Evolutionary conservation across 352 stramenopile genomes (phyloP), one percentile per base, ranked within the genome.

Genomic region (Pythium volutum): DNA sequence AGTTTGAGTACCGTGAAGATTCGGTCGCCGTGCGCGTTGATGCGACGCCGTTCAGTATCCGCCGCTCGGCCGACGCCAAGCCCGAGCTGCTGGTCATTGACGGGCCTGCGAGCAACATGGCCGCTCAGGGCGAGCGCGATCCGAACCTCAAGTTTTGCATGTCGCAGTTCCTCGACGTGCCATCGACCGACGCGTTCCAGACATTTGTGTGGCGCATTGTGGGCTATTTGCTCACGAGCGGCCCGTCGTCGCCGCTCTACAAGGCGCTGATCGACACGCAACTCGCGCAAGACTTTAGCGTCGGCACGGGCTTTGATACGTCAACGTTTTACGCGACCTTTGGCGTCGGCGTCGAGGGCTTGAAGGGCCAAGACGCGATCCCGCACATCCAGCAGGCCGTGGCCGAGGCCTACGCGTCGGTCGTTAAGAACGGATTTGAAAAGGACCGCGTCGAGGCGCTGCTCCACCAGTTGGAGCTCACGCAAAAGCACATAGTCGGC

Each of bases 61-160:
- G 60, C 34, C 25, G 29, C 4, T 81, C 75, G 47, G 61, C 27
- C 45, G 36, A 60, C 43, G 26, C 6, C 51, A 62, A 25, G 14
- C 36, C 34, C 6, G 22, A 67, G 56, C 52, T 90, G 18, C 39
- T 84, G 11, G 61, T 87, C 38, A 62, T 89, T 4, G 60, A 84
- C 22, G 84, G 75, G 1, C 78, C 81, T 9, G 70, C 72, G 42
- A 87, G 75, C 69, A 89, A 87, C 64, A 88, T 89, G 79, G 42
- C 54, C 6, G 47, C 51, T 8, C 49, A 51, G 16, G 53, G 59
- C 38, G 77, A 84, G 25, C 69, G 63, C 3, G 77, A 91, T 55
- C 69, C 79, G n/a, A 89, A 88, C 62, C 84, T 78, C 43, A 94
- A 94, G 70, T 94, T 81, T 48, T 90, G 79, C 50, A 81, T 79